Evolutionary conservation across 2,329 filamentous ascomycete species (phyloP).

Genomic region (Cladosporium sp.): DNA sequence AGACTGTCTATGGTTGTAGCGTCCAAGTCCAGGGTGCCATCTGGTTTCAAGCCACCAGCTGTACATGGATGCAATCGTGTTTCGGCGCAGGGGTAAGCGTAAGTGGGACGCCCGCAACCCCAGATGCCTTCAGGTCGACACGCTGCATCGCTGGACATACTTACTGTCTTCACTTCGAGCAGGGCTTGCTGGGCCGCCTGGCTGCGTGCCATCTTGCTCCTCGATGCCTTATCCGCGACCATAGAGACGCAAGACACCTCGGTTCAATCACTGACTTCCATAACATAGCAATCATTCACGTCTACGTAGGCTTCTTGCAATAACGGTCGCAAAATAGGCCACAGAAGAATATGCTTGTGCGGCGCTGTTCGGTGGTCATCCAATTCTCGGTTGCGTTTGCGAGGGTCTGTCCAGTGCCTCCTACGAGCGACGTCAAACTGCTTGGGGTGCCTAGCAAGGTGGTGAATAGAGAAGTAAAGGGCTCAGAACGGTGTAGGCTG

Average conservation of each 20-base stretch:
- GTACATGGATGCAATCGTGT: conserved; percentile 31
- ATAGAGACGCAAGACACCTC: conserved; percentile 33
- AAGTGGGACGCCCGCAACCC: conserved; percentile 38
- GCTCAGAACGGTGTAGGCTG: too few relatives aligned
- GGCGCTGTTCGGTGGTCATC: conserved; percentile 88
- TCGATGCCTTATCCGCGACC: conserved; percentile 38
- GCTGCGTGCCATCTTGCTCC: conserved; percentile 30
- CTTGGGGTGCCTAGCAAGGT: too few relatives aligned
- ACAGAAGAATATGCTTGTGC: conserved; percentile 71
- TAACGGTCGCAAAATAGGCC: conserved; percentile 43
- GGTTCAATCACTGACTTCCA: conserved; percentile 35
- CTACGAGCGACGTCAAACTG: too few relatives aligned
- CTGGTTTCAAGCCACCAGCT: conserved; percentile 48
- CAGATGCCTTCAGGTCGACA: conserved; percentile 47
- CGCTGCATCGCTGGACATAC: conserved; percentile 30
- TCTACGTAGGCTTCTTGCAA: conserved; percentile 25
- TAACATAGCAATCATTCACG: conserved; percentile 32
- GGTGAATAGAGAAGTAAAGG: too few relatives aligned
- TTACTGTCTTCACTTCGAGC: conserved; percentile 37
- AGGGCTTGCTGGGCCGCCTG: conserved; percentile 35
- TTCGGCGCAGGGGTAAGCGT: conserved; percentile 25
- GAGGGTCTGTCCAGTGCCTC: too few relatives aligned
- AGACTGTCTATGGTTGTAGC: conserved; percentile 47
- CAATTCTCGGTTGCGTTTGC: conserved; percentile 64
- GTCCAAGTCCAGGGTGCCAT: conserved; percentile 53